Base-by-base conservation (phyloP, 805 yeast species). In the Kockiozyma suomiensis region DNA sequence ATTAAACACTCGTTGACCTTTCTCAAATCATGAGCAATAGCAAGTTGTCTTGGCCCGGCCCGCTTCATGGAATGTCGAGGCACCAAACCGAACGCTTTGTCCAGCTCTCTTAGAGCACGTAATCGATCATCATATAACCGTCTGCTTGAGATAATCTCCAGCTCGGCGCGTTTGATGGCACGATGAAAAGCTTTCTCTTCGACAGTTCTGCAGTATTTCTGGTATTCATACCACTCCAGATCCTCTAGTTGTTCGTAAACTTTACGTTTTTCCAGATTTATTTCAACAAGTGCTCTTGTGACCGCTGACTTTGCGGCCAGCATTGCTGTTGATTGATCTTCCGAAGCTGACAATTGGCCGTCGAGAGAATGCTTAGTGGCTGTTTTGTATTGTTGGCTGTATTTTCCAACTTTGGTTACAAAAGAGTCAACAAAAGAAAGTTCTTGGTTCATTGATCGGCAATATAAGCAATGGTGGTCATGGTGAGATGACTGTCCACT, bases 191-290 rank as follows among this genome's bases (percentile, higher is more conserved):
- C 53, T 25, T 49, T 49, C 5, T 49, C 53, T 19, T 49, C 53
- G 6, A 49, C 53, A 8, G 53, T 49, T 25, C 43, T n/a, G 19
- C 37, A 49, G 12, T 49, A 49, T 37, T 49, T 49, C 15, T 49
- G 53, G 25, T 49, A 49, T 25, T 49, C 53, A 17, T 49, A 35
- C 45, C 43, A 49, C 25, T 49, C 53, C 43, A 49, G 4, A 25
- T 49, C 43, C 35, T 37, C 23, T 26, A 49, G 21, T 19, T 37
- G 35, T 25, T 49, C 53, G 12, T 35, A 23, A 35, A 49, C 53
- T 15, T 37, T 35, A 25, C 53, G 53, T 35, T 49, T 49, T 23
- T 49, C 53, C 53, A 49, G 35, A 12, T 49, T 43, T 4, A 26
- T 23, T 23, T 49, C 53, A 25, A 49, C 53, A 5, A 49, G 26